Evolutionary conservation across 2,329 filamentous ascomycete species (phyloP), one percentile per base, ranked within the genome.

Genomic region (Colletotrichum limetticola): DNA sequence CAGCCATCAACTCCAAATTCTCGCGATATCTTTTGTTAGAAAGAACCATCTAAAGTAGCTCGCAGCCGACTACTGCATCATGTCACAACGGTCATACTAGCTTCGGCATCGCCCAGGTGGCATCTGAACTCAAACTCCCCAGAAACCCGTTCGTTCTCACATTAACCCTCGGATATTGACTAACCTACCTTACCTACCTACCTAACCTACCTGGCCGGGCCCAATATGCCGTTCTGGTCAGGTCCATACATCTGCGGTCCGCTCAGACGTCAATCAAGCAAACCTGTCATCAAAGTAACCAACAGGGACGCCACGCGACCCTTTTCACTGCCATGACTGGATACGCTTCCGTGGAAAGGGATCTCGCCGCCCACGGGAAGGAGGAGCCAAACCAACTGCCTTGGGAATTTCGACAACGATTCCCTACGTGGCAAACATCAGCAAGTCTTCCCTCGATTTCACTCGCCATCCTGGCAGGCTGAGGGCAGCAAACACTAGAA

Each of bases 211-310:
- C 24, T 49, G 59, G 30, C 12, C n/a, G 28, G 52, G 19, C 7
- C 42, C 19, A n/a, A 49, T 7, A 55, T 35, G 24, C 67, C 8
- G 32, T 22, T 30, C 26, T 52, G 22, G 60, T 37, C 14, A 32
- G 32, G 46, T 19, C 60, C 30, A 60, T 49, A 49, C 26, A 46
- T 32, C 14, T 49, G 19, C 57, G 56, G 46, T 49, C 22, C 35
- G 56, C 24, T 46, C 12, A 14, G 22, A 28, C 55, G 16, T 24
- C 24, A 35, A 6, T 52, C 42, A 11, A 42, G 12, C 37, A 56
- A 22, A 61, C 62, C 35, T 68, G 35, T 68, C 64, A 71, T 68
- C 64, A 71, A 66, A 49, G 22, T 30, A 49, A 57, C 35, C 28
- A 42, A 71, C 57, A 46, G 24, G 57, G 68, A 46, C 63, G 57